Base-by-base conservation (phyloP, 371 early-diverging fungal genomes). In the Mucor mucedo region DNA sequence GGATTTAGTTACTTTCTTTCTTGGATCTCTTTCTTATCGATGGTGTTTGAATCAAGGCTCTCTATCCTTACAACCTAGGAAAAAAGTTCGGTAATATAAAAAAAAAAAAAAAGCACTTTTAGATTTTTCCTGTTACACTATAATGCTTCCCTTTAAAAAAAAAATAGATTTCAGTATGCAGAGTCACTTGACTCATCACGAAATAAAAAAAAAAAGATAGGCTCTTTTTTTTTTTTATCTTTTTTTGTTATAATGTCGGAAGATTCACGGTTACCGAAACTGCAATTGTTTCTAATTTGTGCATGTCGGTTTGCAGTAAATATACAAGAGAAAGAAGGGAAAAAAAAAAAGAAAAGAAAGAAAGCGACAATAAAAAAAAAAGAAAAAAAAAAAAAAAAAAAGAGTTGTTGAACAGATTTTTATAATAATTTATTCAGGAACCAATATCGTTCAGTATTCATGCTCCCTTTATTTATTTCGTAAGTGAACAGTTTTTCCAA, bases 381-480 rank as follows among this genome's bases (percentile, higher is more conserved):
- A 14, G 21, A 47, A 47, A 47, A 21, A 47, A 39, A 7, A 21
- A 35, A 32, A 16, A 4, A 40, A 38, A 11, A 14, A 29, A 10
- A 4, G 40, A 21, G 8, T 30, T n/a, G 41, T 35, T 35, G 6
- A 35, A 35, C 35, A 53, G 45, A 39, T 2, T 21, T 13, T 2
- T 6, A 2, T 13, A 60, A 14, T 30, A 21, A 33, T 11, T 30
- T 57, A 3, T 2, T 35, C 72, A 81, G 67, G 88, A 89, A 68
- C 87, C 87, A 29, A 76, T 89, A 35, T 76, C 79, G 39, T 83
- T 84, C 62, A 84, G 80, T 33, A 76, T 88, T 76, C 32, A 75
- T 86, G 33, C 62, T 81, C 40, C 82, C 84, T 55, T 86, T 85
- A n/a, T 89, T 86, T 66, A 76, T 86, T 48, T 47, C 52, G 32